These are phyloP conservation scores for Skeletonema marinoi DNA, from an alignment of 108 stramenopile genomes.

Conservation along the genomic window DNA sequence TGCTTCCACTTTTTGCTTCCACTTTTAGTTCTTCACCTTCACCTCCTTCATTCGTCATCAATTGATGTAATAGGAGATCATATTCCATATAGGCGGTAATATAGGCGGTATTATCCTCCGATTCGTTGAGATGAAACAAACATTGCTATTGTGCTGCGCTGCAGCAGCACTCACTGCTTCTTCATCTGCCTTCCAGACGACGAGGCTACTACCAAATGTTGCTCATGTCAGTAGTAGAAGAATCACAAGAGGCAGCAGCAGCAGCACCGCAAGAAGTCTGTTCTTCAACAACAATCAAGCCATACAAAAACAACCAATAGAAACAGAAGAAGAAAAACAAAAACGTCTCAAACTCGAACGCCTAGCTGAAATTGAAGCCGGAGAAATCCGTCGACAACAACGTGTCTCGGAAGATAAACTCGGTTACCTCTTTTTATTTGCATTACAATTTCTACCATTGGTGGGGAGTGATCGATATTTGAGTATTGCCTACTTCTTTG, in stretches of 20 bases:
- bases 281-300: constrained; percentile 4
- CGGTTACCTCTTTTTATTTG: constrained; percentile 34
- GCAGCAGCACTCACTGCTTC: background rate
- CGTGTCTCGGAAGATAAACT: constrained; percentile 38
- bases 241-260: background rate
- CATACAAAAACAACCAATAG: constrained; percentile 14
- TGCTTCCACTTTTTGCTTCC: background rate
- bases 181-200: background rate
- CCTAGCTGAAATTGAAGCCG: constrained; percentile 32
- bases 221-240: background rate
- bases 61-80: too few species aligned
- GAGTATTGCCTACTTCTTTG: constrained; percentile 29
- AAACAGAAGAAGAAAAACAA: constrained; percentile 20
- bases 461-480: constrained; percentile 33
- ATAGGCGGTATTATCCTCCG: too few species aligned
- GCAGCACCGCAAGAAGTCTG: background rate
- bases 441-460: constrained; percentile 35
- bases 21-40: background rate
- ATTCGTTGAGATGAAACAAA: background rate
- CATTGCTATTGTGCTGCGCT: background rate
- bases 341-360: constrained; percentile 36
- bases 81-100: too few species aligned
- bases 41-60: too few species aligned
- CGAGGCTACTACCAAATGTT: background rate
- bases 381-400: constrained; percentile 27